Evolutionary conservation across 2,329 filamentous ascomycete genomes (phyloP), one percentile per base, ranked within the genome.

Genomic region (Aureobasidium uvarum): DNA sequence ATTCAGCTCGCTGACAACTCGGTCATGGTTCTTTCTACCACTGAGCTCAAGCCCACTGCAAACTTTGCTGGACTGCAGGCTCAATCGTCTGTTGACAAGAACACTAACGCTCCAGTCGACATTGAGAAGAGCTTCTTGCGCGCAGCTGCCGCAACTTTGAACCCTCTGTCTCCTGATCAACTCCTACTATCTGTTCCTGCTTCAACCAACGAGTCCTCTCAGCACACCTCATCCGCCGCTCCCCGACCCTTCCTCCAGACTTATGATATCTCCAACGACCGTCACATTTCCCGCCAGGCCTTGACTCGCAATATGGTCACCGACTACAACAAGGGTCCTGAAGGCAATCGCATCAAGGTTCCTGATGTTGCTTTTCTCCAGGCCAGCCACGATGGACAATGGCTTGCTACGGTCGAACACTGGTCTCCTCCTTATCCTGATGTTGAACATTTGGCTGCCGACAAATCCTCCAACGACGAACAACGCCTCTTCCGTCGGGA

Each of bases 1-100:
- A 76, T 98, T 28, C 90, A 92, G 70, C 82, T 98, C 59, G 91
- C 92, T 33, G 94, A 98, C 76, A 99, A 99, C 77, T 96, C 92
- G 1, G 83, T 89, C 64, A 94, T 98, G 84, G 83, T 97, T 7
- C 77, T 99, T 18, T 96, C 94, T 2, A 97, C 95, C 3, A 87
- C 91, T 14, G 93, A 98, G 76, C 83, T 98, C 75, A 87, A 89
- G 73, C 91, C 95, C 5, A 92, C 88, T 18, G 86, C 90, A 20
- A 95, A 92, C 72, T 85, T 97, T 66, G 89, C 90, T 23, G 92
- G 94, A 1, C 85, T 98, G 48, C 93, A 97, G 75, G 77, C 81
- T 38, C 66, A 67, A 60, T 58, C 36, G 3, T 25, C 46, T 52
- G 16, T 33, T 51, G 48, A 63, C 51, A 65, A 68, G 8, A 67